phyloP scores from a whole-genome alignment of 176 grass and related monocot genomes.

The Oryza brachyantha region DNA sequence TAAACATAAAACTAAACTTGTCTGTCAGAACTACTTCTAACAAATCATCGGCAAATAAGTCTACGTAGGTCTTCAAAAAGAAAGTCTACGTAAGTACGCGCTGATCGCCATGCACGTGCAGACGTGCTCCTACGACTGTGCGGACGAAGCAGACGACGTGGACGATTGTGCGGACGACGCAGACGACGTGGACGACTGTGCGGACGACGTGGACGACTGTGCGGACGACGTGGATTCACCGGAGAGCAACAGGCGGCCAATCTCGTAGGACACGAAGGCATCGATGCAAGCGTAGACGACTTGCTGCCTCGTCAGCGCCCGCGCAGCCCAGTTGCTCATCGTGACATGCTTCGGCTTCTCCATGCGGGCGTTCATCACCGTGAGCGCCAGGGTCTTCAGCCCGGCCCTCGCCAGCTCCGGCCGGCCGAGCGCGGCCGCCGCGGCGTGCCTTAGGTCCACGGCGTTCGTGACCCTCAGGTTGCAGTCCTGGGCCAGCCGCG shows the following conservation, averaged over 20 bases:
- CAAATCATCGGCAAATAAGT: too few species aligned
- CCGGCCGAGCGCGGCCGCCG: constrained; percentile 21
- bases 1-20: too few species aligned
- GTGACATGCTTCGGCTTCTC: constrained; percentile 30
- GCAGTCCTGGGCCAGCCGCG: constrained; percentile 31
- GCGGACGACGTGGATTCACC: background rate
- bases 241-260: constrained; percentile 41
- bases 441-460: constrained; percentile 29
- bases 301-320: constrained; percentile 22
- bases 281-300: constrained; percentile 55
- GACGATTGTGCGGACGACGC: too few species aligned
- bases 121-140: too few species aligned
- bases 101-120: too few species aligned
- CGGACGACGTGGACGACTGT: background rate
- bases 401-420: constrained; percentile 25
- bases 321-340: constrained; percentile 40
- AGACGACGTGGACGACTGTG: too few species aligned
- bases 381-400: constrained; percentile 34
- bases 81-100: too few species aligned
- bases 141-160: too few species aligned
- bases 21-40: too few species aligned
- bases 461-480: background rate
- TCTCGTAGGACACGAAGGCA: constrained; percentile 51
- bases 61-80: too few species aligned
- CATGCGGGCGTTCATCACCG: constrained; percentile 31